These are phyloP conservation scores for Sherardia arvensis DNA, from an alignment of 257 asterid species.

Conservation along the genomic window DNA sequence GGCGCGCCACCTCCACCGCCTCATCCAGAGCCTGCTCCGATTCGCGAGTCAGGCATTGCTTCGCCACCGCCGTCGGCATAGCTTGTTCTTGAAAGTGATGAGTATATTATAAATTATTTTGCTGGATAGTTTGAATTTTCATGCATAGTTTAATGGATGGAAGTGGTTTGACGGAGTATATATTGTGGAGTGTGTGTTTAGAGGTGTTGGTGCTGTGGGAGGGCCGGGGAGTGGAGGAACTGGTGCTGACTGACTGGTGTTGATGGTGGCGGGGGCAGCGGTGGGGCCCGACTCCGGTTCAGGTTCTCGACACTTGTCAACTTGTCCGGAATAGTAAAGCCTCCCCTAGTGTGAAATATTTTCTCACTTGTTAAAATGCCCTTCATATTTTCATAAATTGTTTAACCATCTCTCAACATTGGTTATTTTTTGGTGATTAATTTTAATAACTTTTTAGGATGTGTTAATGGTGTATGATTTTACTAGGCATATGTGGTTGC, in stretches of 20 bases:
- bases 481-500: background rate
- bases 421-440: background rate
- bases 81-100: background rate
- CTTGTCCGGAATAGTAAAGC: background rate
- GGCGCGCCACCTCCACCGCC: constrained; percentile 72
- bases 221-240: constrained; percentile 18
- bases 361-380: background rate
- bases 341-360: too few relatives aligned
- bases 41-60: constrained; percentile 83
- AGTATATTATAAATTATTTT: background rate
- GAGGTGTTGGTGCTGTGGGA: background rate
- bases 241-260: constrained; percentile 16
- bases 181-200: background rate
- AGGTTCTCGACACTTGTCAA: background rate
- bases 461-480: too few relatives aligned
- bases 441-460: background rate
- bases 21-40: constrained; percentile 66
- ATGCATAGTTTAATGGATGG: background rate
- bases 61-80: constrained; percentile 81
- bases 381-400: background rate
- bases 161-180: background rate
- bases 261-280: constrained; percentile 21
- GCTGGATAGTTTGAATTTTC: background rate
- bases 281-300: constrained; percentile 19
- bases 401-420: background rate